Evolutionary conservation across 352 stramenopile species (phyloP), one percentile per base, ranked within the genome.

Genomic region (Peronospora belbahrii): DNA sequence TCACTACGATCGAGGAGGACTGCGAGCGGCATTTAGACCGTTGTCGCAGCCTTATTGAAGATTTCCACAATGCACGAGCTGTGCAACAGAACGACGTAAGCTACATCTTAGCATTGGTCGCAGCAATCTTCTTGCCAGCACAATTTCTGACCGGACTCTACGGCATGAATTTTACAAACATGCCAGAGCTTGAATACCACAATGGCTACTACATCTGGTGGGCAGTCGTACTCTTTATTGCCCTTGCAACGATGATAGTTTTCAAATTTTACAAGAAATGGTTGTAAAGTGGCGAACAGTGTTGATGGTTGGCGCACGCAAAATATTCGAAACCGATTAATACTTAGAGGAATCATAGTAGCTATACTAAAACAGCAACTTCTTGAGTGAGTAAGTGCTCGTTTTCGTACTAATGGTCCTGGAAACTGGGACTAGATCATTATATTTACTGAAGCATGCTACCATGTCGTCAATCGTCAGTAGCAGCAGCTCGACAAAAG

Each of bases 101-200:
- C 46, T 90, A 85, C 51, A 62, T 77, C 22, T 52, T 94, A 15
- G 81, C 83, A 24, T 54, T 95, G 4, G 74, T 95, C 2, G 79
- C 82, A 2, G 76, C 83, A 0, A 72, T 91, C 25, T 90, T 88
- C 30, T 50, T 95, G 14, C 81, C 83, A 2, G 81, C 74, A 2
- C 81, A 92, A 52, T 93, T 95, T 51, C 55, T 92, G 27, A 89
- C 83, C 11, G 76, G 79, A 2, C 55, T 94, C 11, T 93, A 93
- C 47, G 83, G 83, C 34, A 94, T 94, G 83, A 94, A 94, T 69
- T 95, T 95, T 53, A 67, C 69, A 22, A 66, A 83, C 46, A 95
- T 95, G 79, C 81, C 83, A 0, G 83, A 95, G 45, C 76, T 95
- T 11, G 17, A 69, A n/a, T 65, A 75, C 50, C 41, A 74, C 32